A percentile compares a stretch with the other conserved stretches of the same genome.
Evolutionary conservation across 139 green algal genomes (phyloP).

Genomic region (Marvania coccoides): DNA sequence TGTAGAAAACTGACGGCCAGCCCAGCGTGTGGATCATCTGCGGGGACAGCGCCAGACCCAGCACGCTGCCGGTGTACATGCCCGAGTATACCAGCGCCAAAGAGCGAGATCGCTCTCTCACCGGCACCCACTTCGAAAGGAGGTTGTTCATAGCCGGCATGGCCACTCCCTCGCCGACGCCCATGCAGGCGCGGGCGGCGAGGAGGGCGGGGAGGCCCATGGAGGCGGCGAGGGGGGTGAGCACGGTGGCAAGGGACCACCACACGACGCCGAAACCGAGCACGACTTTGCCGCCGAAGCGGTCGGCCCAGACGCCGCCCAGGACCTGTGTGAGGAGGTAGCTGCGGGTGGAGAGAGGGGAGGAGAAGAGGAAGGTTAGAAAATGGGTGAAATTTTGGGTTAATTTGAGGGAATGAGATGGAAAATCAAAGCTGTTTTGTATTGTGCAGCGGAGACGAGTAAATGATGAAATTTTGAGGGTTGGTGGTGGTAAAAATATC

Average conservation of each 20-base stretch:
- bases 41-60: slow-evolving; percentile 58
- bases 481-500: background rate
- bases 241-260: slow-evolving; percentile 86
- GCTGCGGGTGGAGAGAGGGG: slow-evolving; percentile 20
- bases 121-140: slow-evolving; percentile 87
- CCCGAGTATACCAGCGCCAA: slow-evolving; percentile 92
- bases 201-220: slow-evolving; percentile 77
- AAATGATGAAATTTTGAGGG: too few species aligned
- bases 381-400: too few species aligned
- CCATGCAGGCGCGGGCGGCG: slow-evolving; percentile 78
- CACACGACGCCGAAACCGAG: slow-evolving; percentile 92
- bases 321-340: slow-evolving; percentile 76
- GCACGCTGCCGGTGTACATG: slow-evolving; percentile 91
- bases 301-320: slow-evolving; percentile 89
- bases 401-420: too few species aligned
- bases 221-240: slow-evolving; percentile 83
- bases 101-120: slow-evolving; percentile 74
- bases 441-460: too few species aligned
- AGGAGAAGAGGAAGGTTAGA: too few species aligned
- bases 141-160: slow-evolving; percentile 99
- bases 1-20: slow-evolving; percentile 92
- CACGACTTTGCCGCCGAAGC: slow-evolving; percentile 87
- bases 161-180: slow-evolving; percentile 93
- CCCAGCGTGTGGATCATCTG: slow-evolving; percentile 67
- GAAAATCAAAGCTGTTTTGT: too few species aligned